These are phyloP conservation scores for Micromonas commoda DNA, from an alignment of 139 green algal genomes.

Conservation along the genomic window DNA sequence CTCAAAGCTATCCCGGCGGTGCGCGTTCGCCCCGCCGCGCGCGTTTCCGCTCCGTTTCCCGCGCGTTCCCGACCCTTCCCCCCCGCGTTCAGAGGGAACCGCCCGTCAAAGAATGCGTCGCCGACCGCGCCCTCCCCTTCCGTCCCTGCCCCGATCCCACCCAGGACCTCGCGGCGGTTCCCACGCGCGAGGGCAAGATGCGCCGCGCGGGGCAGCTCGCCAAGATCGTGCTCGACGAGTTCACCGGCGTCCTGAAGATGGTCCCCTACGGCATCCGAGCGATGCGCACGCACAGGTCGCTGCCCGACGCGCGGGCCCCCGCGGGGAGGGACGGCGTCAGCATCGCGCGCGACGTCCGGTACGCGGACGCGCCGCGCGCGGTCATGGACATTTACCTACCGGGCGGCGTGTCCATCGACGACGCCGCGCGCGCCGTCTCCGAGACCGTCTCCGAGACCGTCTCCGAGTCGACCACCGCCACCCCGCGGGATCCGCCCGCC, in stretches of 20 bases:
- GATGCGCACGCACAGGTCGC: neutral
- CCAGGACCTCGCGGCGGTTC: neutral
- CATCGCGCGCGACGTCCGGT: slow-evolving; percentile 6
- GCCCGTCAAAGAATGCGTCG: no score
- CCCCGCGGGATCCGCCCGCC: neutral
- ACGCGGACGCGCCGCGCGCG: neutral
- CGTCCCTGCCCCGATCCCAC: neutral
- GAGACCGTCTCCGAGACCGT: neutral
- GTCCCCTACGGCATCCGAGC: slow-evolving; percentile 14
- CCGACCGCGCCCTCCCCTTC: neutral
- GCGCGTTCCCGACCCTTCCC: no score
- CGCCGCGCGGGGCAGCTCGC: neutral
- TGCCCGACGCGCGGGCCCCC: neutral
- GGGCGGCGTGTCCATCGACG: neutral
- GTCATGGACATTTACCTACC: slow-evolving; percentile 9
- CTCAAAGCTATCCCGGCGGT: slow-evolving; percentile 17
- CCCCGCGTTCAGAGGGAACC: no score
- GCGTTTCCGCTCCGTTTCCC: no score
- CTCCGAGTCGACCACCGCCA: no score
- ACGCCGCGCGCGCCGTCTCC: neutral
- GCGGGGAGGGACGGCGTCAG: neutral
- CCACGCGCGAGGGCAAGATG: neutral
- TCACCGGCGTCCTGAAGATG: neutral
- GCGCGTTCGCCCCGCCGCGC: neutral
- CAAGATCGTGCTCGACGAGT: neutral